phyloP scores from a whole-genome alignment of 495 filamentous ascomycete species.

The Penicillium waksmanii region DNA sequence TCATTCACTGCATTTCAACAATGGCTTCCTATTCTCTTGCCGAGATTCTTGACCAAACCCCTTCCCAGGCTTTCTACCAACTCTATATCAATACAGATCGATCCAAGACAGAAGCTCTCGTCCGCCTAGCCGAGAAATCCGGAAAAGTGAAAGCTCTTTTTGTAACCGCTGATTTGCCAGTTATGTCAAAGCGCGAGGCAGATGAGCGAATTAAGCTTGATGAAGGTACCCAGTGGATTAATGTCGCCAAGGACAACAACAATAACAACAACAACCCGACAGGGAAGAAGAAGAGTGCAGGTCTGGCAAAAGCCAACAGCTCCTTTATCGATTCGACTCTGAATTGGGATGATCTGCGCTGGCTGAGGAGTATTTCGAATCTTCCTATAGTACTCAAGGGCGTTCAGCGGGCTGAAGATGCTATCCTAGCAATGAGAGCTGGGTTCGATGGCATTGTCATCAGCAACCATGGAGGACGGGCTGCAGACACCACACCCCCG shows the following conservation, averaged over 20 bases:
- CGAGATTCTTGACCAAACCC: constrained; percentile 55
- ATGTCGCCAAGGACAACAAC: constrained; percentile 56
- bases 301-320: constrained; percentile 65
- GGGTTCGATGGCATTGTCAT: constrained; percentile 67
- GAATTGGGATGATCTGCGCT: constrained; percentile 76
- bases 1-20: constrained; percentile 50
- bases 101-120: constrained; percentile 55
- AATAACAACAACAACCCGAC: constrained; percentile 53
- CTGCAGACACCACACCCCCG: constrained; percentile 63
- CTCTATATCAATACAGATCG: constrained; percentile 74
- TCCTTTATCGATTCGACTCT: constrained; percentile 68
- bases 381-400: constrained; percentile 67
- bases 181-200: constrained; percentile 82
- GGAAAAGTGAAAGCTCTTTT: constrained; percentile 58
- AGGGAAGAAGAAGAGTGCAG: constrained; percentile 52
- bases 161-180: constrained; percentile 83
- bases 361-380: constrained; percentile 64
- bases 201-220: constrained; percentile 69
- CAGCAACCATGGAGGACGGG: constrained; percentile 71
- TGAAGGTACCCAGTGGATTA: constrained; percentile 48
- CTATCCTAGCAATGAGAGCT: constrained; percentile 54
- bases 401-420: constrained; percentile 64
- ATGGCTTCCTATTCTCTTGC: constrained; percentile 61
- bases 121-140: constrained; percentile 42
- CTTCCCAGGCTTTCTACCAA: constrained; percentile 57